Evolutionary conservation across 768 basidiomycete species (phyloP).

Genomic region (Paxillus involutus): DNA sequence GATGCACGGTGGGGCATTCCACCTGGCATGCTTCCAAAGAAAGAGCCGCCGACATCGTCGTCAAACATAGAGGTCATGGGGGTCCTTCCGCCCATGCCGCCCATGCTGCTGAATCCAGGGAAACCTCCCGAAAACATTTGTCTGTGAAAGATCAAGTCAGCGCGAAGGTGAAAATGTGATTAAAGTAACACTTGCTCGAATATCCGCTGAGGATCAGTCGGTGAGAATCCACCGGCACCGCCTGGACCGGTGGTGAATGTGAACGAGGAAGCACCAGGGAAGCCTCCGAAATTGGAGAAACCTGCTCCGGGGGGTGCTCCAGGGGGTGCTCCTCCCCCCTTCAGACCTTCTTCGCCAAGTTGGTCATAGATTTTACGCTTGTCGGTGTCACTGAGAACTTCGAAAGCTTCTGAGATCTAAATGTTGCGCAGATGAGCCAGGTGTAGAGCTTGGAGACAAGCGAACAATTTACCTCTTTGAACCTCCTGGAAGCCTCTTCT

Average conservation of each 20-base stretch:
- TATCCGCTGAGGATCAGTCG: conserved; percentile 82
- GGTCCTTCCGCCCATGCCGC: conserved; percentile 31
- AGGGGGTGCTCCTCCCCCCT: conserved; percentile 49
- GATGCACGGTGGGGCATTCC: conserved; percentile 56
- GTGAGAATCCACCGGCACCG: conserved; percentile 57
- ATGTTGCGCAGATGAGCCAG: background rate
- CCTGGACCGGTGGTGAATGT: conserved; percentile 53
- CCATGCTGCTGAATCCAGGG: conserved; percentile 38
- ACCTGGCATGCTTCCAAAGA: conserved; percentile 47
- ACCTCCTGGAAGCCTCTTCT: conserved; percentile 84
- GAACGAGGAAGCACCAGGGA: conserved; percentile 53
- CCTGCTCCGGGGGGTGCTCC: conserved; percentile 48
- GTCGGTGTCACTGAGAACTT: conserved; percentile 86
- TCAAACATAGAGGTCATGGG: conserved; percentile 34
- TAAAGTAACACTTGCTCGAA: conserved; percentile 66
- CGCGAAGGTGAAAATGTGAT: background rate
- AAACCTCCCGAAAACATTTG: conserved; percentile 49
- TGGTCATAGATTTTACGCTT: conserved; percentile 89
- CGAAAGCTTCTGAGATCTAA: conserved; percentile 93
- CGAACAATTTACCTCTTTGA: conserved; percentile 71
- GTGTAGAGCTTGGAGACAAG: too few relatives aligned
- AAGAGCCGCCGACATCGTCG: conserved; percentile 39
- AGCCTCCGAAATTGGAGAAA: conserved; percentile 40
- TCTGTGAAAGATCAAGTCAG: conserved; percentile 33
- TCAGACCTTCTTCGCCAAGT: conserved; percentile 93